Evolutionary conservation across 805 yeast species (phyloP).

Genomic region (Wickerhamiella cacticola): DNA sequence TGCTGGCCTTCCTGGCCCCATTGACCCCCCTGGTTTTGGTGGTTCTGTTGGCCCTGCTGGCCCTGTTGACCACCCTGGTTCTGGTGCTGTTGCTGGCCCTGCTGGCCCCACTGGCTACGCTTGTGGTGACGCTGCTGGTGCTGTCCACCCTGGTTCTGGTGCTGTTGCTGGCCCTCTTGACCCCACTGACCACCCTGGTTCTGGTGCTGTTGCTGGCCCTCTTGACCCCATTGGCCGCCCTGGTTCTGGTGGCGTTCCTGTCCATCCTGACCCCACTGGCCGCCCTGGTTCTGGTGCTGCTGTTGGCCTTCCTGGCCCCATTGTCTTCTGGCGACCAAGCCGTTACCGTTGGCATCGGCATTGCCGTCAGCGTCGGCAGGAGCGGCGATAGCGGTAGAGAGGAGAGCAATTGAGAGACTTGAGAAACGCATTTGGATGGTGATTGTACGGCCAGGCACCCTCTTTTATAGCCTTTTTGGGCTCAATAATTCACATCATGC

Average conservation of each 20-base stretch:
- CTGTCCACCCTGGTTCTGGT: no score
- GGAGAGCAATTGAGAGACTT: background rate
- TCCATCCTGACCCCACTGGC: background rate
- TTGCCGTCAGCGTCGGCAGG: no score
- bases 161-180: background rate
- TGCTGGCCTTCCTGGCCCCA: no score
- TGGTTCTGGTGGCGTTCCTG: background rate
- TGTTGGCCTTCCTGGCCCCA: background rate
- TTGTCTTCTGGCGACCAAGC: background rate
- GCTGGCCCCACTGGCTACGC: background rate
- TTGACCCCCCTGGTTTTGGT: background rate
- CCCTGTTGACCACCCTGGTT: background rate
- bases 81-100: background rate
- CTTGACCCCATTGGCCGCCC: background rate
- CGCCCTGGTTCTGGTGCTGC: constrained; percentile 1
- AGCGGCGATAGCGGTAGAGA: background rate
- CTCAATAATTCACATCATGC: background rate
- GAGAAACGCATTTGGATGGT: background rate
- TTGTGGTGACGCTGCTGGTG: background rate
- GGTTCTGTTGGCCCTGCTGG: background rate
- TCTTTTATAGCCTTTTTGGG: background rate
- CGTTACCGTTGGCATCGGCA: no score
- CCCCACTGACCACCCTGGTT: no score
- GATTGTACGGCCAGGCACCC: background rate
- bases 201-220: no score